Base-by-base conservation (phyloP, 192 early-diverging fungal genomes). In the Entomortierella beljakovae region DNA sequence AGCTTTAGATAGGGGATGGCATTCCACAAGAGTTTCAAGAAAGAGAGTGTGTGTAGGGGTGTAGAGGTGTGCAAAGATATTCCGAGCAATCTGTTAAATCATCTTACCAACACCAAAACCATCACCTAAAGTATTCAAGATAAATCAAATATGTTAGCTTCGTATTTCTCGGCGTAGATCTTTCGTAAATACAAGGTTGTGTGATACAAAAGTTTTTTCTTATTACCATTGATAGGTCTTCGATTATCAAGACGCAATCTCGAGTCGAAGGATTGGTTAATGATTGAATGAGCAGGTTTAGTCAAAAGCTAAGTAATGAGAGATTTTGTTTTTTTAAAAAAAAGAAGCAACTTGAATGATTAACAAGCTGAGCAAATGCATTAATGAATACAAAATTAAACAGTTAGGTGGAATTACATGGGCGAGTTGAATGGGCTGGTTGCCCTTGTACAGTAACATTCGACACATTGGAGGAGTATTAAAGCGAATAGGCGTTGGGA, bases 201-300 rank as follows among this genome's bases (percentile, higher is more conserved):
- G 18, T 43, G 8, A 18, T 11, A 43, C 42, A 43, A n/a, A n/a
- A n/a, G n/a, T n/a, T n/a, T n/a, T n/a, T n/a, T n/a, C n/a, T n/a
- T n/a, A n/a, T 57, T 87, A 87, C 87, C 92, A 82, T 94, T 94
- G 69, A 92, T 85, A 2, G 89, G 86, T 71, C 87, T 75, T 58
- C 85, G 50, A 33, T 68, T 70, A 77, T 94, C 91, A 6, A 94
- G 67, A 42, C 89, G 88, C 46, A 94, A 79, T 72, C 86, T 87
- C 60, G 87, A 90, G 80, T 91, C 91, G 72, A 92, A 90, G 57
- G 92, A 92, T 79, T 94, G 92, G 81, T 92, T 92, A 50, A 94
- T 92, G 40, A 94, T 94, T 26, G 92, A 94, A 58, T 94, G 91
- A 2, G 88, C 88, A 0, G 92, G 92, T 57, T 90, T 88, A 0